Evolutionary conservation across 148 eudicot species (phyloP), one percentile per base, ranked within the genome.

Genomic region (Silene uniflora): DNA sequence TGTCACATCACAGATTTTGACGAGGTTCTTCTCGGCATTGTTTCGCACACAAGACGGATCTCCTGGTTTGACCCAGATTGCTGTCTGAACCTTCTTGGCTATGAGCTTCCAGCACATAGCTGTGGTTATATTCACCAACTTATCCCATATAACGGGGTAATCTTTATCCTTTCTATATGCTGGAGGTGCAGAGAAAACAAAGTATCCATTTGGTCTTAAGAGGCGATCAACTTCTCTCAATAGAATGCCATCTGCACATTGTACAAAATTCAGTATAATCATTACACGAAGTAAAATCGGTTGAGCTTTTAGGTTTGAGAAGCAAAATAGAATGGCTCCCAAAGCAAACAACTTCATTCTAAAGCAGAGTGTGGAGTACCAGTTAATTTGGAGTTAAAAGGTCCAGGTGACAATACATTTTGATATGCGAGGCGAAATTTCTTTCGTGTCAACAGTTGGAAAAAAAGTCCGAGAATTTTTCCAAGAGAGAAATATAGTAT

Each of bases 171-270:
- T 91, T 80, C 90, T 87, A 74, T 95, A 95, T 25, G 97, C 99
- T 17, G 99, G 99, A 65, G 99, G 99, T 70, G 97, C 98, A 59
- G 98, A 95, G 82, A 92, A 95, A 19, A 91, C 91, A 81, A 95
- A 95, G 79, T 95, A 95, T 61, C 99, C 99, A 82, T 95, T 87
- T 22, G 91, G 79, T 60, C 97, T 87, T 73, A 95, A 81, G 54
- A 95, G 84, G 39, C 98, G 97, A 79, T 92, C 89, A 64, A 91
- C 84, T 80, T 95, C 99, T 82, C 84, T 95, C 67, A 95, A 83
- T 13, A 92, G 78, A 80, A 95, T 85, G 74, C 99, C 98, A 82
- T 91, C 97, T 95, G 87, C 65, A 73, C 18, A 78, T 67, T 27
- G 55, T 13, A 73, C 19, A 75, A 16, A 58, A 65, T 22, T 11